These are phyloP conservation scores for Metschnikowia picachoensis DNA, from an alignment of 805 yeast species.

Conservation along the genomic window DNA sequence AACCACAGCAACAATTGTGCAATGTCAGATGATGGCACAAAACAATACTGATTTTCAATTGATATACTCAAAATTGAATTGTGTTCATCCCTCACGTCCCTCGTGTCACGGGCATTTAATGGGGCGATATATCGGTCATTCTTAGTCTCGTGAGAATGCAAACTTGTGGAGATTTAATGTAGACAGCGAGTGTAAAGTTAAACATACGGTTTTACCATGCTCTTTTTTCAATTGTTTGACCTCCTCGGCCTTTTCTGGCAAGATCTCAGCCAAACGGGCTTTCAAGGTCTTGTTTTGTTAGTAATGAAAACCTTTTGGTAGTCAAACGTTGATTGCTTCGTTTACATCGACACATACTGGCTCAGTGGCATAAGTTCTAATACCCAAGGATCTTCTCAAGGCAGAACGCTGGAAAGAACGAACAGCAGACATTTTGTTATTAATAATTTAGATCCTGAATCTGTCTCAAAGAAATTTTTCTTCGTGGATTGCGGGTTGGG, in stretches of 20 bases:
- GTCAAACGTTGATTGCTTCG: neutral
- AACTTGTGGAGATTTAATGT: neutral
- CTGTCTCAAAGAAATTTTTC: no score
- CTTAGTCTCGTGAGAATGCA: no score
- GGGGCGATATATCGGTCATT: no score
- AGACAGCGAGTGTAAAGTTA: neutral
- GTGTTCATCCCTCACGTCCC: no score
- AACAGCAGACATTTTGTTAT: conserved; percentile 28
- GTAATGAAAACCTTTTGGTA: conserved; percentile 5
- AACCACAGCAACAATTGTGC: neutral
- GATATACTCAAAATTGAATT: neutral
- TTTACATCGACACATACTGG: conserved; percentile 19
- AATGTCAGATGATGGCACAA: neutral
- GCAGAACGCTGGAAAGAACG: conserved; percentile 37
- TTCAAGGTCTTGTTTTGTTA: conserved; percentile 60
- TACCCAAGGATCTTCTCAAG: conserved; percentile 20
- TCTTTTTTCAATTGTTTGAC: conserved; percentile 86
- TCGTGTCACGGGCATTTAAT: no score
- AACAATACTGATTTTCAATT: neutral
- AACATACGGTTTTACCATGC: conserved; percentile 74
- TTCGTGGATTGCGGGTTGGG: conserved; percentile 7
- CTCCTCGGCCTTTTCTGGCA: conserved; percentile 90
- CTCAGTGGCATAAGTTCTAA: conserved; percentile 21
- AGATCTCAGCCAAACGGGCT: conserved; percentile 88
- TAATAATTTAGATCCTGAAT: no score